Base-by-base conservation (phyloP, 495 filamentous ascomycete species). In the Talaromyces stipitatus region DNA sequence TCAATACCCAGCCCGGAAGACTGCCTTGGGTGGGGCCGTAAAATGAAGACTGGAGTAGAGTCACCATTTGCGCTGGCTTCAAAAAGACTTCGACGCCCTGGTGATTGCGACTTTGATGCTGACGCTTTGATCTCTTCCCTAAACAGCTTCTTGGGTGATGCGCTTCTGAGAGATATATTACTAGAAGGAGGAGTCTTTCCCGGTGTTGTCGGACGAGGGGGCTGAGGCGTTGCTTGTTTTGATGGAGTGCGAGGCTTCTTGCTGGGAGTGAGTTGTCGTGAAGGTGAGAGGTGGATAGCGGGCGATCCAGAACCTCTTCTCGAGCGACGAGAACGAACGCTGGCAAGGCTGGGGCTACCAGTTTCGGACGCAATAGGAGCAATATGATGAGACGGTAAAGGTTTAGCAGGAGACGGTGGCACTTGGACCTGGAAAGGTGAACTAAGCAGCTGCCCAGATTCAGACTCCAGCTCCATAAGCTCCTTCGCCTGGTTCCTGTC, bases 1-100 rank as follows among this genome's bases (percentile, higher is more conserved):
- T 91, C 88, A 61, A 85, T 84, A 10, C 89, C 90, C 57, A 92
- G 65, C 3, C 89, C 90, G 5, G 87, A 89, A 24, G 86, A 84
- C 41, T 82, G 79, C n/a, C 74, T 69, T 18, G 80, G 75, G 36
- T 82, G 79, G 10, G 88, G 88, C 3, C 82, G 86, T 20, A 89
- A 64, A 18, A 88, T 71, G 57, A 88, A 79, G 16, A 75, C 81
- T 33, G 87, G 87, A 1, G 84, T 85, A 11, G 74, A 78, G 14
- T 78, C 58, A 6, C 85, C 86, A 16, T 79, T 85, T 3, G 64
- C 64, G 28, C 74, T 71, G 67, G 85, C 75, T 52, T 79, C 82
- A 61, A 88, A 88, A 8, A 88, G 66, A 29, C 80, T 79, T 47
- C 64, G 60, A 28, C 72, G 68, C 30, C 66, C 60, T 45, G 72